Evolutionary conservation across 1,284 basidiomycete species (phyloP).

Genomic region (Lentinus polychrous): DNA sequence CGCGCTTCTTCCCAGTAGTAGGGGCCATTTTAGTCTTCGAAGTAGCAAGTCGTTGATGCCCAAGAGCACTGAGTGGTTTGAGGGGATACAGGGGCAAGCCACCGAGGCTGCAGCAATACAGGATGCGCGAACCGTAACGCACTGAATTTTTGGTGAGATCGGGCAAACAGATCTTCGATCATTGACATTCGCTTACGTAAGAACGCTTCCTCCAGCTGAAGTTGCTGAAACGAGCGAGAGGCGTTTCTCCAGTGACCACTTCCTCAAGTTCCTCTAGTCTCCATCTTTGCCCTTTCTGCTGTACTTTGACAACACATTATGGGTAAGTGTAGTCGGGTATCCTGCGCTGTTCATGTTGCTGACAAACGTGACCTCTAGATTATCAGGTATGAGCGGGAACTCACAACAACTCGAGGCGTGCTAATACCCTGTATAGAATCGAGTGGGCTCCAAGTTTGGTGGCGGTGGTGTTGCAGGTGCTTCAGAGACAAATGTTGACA

Average conservation of each 20-base stretch:
- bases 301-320: slow-evolving; percentile 6
- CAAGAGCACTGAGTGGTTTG: not conserved
- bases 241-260: no score
- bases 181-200: slow-evolving; percentile 1
- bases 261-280: not conserved
- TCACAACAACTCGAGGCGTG: no score
- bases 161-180: slow-evolving; percentile 6
- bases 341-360: not conserved
- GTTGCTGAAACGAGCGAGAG: no score
- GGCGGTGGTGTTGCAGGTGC: slow-evolving; percentile 91
- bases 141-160: slow-evolving; percentile 7
- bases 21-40: slow-evolving; percentile 2
- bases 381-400: slow-evolving; percentile 34
- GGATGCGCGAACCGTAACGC: not conserved
- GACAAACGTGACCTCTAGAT: slow-evolving; percentile 23
- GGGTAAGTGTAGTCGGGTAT: slow-evolving; percentile 13
- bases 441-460: slow-evolving; percentile 93
- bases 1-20: slow-evolving; percentile 43
- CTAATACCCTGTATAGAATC: slow-evolving; percentile 64
- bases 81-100: no score
- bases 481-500: slow-evolving; percentile 91
- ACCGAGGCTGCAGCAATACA: not conserved
- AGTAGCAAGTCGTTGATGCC: not conserved
- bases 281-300: not conserved
- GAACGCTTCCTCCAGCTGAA: no score